Conservation (phyloP, 768 basidiomycete species). For the Pleurotus pulmonarius region DNA sequence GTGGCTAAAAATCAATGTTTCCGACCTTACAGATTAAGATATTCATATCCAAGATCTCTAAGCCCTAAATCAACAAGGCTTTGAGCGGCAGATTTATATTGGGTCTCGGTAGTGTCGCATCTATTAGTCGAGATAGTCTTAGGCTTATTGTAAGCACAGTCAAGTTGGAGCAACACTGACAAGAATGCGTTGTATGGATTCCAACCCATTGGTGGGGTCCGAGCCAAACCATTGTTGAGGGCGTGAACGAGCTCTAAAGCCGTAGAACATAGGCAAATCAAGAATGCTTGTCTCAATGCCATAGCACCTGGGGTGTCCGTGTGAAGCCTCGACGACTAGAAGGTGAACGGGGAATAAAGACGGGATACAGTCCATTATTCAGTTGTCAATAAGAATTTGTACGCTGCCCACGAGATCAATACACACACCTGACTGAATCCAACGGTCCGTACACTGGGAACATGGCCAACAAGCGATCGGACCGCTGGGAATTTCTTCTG, state of each 20-base stretch:
- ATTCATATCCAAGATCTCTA: constrained; percentile 33
- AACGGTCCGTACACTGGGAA: no score
- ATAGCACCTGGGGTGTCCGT: no score
- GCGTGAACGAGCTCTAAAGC: constrained; percentile 9
- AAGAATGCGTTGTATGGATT: constrained; percentile 46
- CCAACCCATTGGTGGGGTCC: constrained; percentile 44
- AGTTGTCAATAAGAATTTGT: no score
- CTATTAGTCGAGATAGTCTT: constrained; percentile 15
- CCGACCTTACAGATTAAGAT: constrained; percentile 35
- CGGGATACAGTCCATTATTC: no score
- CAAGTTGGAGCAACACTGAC: constrained; percentile 20
- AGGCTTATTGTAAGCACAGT: neutral
- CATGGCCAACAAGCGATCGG: no score
- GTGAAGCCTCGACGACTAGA: no score
- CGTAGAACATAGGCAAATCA: neutral
- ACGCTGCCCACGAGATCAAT: no score
- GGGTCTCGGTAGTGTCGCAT: constrained; percentile 36
- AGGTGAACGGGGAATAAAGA: no score
- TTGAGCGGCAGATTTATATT: constrained; percentile 38
- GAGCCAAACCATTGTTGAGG: constrained; percentile 36
- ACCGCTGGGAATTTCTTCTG: no score
- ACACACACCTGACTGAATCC: no score
- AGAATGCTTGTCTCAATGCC: neutral
- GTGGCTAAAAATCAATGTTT: neutral
- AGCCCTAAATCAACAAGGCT: constrained; percentile 33